Evolutionary conservation across 1,284 basidiomycete species (phyloP), one percentile per base, ranked within the genome.

Genomic region (Cutaneotrichosporon mucoides): DNA sequence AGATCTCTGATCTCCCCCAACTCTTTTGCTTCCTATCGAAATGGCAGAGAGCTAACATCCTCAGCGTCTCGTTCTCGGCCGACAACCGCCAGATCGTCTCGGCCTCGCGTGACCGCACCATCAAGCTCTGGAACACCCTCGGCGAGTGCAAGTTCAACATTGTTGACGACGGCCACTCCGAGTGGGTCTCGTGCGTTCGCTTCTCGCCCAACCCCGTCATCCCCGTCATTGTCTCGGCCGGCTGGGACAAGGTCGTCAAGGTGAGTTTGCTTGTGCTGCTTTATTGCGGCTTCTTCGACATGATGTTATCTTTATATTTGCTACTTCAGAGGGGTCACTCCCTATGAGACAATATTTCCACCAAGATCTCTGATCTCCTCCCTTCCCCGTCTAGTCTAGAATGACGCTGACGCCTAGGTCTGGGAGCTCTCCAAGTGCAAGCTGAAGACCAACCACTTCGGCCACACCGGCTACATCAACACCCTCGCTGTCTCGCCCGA

Each of bases 161-260:
- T 82, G 92, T 92, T 82, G 95, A 99, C 73, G 96, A 99, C 72
- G 93, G 95, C 68, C 96, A 97, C 83, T 82, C 86, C 60, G 93
- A 95, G 82, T 97, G 93, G 93, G 95, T 99, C 67, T 98, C 93
- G 60, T 99, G 96, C 81, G 96, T 99, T 56, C 90, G 96, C 79
- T 99, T 99, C 86, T 96, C 92, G 82, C 96, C 96, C 64, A 99
- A 99, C 81, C 89, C 95, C 67, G 76, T 87, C 82, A 99, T 96
- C 85, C 94, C 96, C 63, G 94, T 98, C 74, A 98, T 99, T 73
- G 95, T 99, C 65, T 99, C 95, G 60, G 91, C 89, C 76, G 96
- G 96, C 72, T 99, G 96, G 96, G 96, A 99, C 85, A 99, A 98
- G 85, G 92, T 97, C 68, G 96, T 99, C 79, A 99, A 99, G 89